Conservation (phyloP, 2,329 filamentous ascomycete genomes). For the Stagonosporopsis vannaccii region DNA sequence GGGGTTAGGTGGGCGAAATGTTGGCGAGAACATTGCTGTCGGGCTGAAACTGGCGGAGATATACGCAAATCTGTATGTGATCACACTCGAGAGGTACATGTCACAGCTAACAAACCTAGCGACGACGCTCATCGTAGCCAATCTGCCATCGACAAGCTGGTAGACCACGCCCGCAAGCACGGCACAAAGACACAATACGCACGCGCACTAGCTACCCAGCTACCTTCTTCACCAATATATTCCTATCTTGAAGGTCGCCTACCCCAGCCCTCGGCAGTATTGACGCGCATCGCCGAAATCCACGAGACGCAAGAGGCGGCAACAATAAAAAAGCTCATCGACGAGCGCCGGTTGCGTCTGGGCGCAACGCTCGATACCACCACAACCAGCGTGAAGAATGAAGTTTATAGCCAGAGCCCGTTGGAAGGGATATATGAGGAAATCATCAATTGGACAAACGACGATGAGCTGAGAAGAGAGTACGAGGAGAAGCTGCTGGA, state of each 20-base stretch:
- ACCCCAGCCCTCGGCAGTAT: constrained; percentile 79
- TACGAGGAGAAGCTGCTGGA: constrained; percentile 92
- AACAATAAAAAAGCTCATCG: constrained; percentile 87
- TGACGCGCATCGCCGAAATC: constrained; percentile 82
- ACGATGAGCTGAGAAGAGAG: constrained; percentile 81
- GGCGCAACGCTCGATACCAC: constrained; percentile 86
- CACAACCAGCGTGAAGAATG: constrained; percentile 83
- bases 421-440: constrained; percentile 83
- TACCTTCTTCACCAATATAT: constrained; percentile 85
- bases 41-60: constrained; percentile 77
- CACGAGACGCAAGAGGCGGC: constrained; percentile 87
- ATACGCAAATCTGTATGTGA: constrained; percentile 60
- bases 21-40: constrained; percentile 77
- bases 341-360: constrained; percentile 84
- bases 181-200: constrained; percentile 78
- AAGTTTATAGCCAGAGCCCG: constrained; percentile 77
- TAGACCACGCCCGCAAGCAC: constrained; percentile 74
- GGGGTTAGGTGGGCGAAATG: constrained; percentile 71
- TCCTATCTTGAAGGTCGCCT: constrained; percentile 82
- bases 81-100: fast-evolving
- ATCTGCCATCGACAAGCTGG: constrained; percentile 77
- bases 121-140: constrained; percentile 67
- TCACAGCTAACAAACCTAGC: constrained; percentile 41
- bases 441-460: constrained; percentile 87
- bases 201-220: constrained; percentile 74